These are phyloP conservation scores for Wallemia ichthyophaga DNA, from an alignment of 1,284 basidiomycete genomes.

Conservation along the genomic window DNA sequence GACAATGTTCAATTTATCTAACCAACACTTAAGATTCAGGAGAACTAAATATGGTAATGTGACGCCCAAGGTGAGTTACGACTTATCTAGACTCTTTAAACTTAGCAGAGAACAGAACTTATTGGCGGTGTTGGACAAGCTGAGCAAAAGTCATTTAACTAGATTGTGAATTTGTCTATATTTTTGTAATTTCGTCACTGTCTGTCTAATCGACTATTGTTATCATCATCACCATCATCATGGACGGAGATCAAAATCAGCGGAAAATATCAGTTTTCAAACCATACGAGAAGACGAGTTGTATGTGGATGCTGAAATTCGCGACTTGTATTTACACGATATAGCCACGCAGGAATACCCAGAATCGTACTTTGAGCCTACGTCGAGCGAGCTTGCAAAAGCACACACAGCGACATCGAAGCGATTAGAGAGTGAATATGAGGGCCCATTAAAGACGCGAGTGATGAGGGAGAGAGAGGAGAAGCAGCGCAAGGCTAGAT, in stretches of 20 bases:
- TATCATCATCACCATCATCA: neutral
- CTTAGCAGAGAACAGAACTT: neutral
- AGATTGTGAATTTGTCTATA: too few species aligned
- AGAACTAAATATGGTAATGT: conserved; percentile 8
- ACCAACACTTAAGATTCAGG: neutral
- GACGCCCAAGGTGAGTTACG: conserved; percentile 8
- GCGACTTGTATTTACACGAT: neutral
- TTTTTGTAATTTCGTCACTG: neutral
- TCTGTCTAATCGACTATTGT: neutral
- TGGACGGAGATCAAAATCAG: too few species aligned
- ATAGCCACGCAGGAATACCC: conserved; percentile 21
- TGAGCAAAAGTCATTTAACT: neutral
- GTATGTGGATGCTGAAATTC: neutral
- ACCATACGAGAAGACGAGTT: neutral
- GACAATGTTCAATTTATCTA: neutral
- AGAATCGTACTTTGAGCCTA: conserved; percentile 43
- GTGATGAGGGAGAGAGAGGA: conserved; percentile 33
- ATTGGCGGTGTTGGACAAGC: neutral
- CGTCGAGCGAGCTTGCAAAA: conserved; percentile 35
- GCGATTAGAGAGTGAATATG: conserved; percentile 31
- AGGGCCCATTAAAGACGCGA: conserved; percentile 44
- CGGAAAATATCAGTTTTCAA: neutral
- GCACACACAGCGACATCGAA: conserved; percentile 31
- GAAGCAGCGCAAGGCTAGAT: conserved; percentile 30
- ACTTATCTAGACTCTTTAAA: conserved; percentile 5